Evolutionary conservation across 352 stramenopile genomes (phyloP).

Genomic region (Phytophthora sp.): DNA sequence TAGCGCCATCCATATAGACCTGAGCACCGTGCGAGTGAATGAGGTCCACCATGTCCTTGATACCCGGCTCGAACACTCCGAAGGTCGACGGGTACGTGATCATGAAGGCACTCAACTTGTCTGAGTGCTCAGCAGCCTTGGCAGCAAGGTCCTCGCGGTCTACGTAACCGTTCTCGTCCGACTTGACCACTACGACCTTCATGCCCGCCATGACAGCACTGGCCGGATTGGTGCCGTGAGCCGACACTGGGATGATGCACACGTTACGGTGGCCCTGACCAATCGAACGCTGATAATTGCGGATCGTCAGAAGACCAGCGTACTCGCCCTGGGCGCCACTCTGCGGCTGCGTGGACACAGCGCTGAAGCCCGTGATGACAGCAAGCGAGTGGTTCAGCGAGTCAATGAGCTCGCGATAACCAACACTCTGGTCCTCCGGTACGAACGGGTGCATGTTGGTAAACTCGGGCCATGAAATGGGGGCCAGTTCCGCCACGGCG

Average conservation of each 20-base stretch:
- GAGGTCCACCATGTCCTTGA: conserved; percentile 96
- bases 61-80: conserved; percentile 98
- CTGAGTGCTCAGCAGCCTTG: conserved; percentile 96
- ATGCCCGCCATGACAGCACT: conserved; percentile 98
- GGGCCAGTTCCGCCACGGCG: conserved; percentile 96
- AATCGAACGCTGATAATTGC: conserved; percentile 93
- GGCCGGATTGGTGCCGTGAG: conserved; percentile 98
- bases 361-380: conserved; percentile 98
- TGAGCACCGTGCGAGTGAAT: conserved; percentile 97
- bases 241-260: conserved; percentile 98
- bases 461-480: conserved; percentile 97
- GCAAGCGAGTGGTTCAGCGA: conserved; percentile 95
- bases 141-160: conserved; percentile 94
- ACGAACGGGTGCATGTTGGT: conserved; percentile 98
- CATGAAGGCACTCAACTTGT: conserved; percentile 98
- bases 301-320: conserved; percentile 96
- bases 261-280: conserved; percentile 96
- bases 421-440: conserved; percentile 92
- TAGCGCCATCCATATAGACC: conserved; percentile 99
- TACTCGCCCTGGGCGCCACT: conserved; percentile 98
- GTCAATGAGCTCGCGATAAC: conserved; percentile 98
- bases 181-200: conserved; percentile 98
- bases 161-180: conserved; percentile 96
- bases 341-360: conserved; percentile 98
- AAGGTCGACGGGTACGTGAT: conserved; percentile 99